Base-by-base conservation (phyloP, 139 green algal genomes). In the Edaphochlamys debaryana region DNA sequence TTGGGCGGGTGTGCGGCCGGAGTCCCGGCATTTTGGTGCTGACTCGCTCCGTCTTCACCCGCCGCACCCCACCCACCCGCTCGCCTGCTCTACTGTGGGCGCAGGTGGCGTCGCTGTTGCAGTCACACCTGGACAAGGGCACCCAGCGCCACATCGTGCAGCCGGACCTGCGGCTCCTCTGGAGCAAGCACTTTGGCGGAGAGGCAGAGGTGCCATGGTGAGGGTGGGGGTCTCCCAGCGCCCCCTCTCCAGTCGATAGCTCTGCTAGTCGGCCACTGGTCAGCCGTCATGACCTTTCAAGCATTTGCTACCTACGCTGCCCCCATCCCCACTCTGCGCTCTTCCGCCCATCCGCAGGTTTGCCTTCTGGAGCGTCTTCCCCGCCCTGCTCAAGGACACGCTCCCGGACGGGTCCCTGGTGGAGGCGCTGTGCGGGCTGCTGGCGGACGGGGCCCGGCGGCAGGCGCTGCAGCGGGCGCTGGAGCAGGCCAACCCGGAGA, bases 121-220 rank as follows among this genome's bases (percentile, higher is more conserved):
- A 58, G 29, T 27, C 41, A 4, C 71, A 79, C 34, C 71, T 79
- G 34, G 52, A 68, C 71, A 38, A 79, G 27, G 71, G 71, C 52
- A 52, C 71, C 0, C 52, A 79, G 20, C 71, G 52, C 34, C 71
- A 45, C 40, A 79, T 79, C 52, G 22, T 9, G 11, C 71, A 79
- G 40, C 52, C 71, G 0, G 71, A 79, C 3, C 36, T 79, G 50
- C 71, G 71, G 22, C 29, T 79, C 9, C 52, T 79, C 25, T 79
- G 71, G 71, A 38, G 0, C 52, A 25, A 52, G 23, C 52, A 54
- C 11, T 79, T 45, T 22, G 52, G 7, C 32, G 29, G 71, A 22
- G 45, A 45, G 40, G 52, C 34, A 8, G 52, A 79, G 36, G 71
- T 79, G 29, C 71, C 71, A 0, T 79, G 71, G 71, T 68, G 13